phyloP scores from a whole-genome alignment of 139 green algal species.

The Tetradesmus obliquus region DNA sequence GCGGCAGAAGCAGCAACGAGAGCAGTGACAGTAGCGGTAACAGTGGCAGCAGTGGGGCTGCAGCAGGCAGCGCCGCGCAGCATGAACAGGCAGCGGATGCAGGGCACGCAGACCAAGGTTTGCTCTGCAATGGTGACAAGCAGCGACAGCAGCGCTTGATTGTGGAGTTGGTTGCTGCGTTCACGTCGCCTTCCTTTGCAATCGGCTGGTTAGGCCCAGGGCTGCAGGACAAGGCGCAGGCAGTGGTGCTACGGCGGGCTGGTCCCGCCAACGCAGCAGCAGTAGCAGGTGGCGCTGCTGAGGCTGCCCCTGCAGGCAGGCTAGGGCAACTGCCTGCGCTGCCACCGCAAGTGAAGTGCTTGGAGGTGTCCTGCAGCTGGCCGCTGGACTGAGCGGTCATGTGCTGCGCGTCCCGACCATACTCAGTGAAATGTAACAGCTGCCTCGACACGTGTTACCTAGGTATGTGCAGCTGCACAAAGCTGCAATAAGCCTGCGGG shows the following conservation, averaged over 20 bases:
- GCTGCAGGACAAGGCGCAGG: not conserved
- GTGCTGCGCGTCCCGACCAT: too few species aligned
- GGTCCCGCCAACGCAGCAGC: not conserved
- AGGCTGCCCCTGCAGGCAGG: not conserved
- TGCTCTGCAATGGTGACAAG: not conserved
- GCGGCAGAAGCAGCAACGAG: not conserved
- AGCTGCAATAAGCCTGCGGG: too few species aligned
- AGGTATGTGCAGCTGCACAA: too few species aligned
- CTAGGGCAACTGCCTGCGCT: not conserved
- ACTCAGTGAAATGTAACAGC: too few species aligned
- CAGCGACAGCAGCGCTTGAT: not conserved
- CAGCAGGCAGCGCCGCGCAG: not conserved
- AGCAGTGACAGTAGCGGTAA: not conserved
- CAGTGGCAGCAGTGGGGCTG: not conserved
- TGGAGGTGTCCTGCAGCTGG: constrained; percentile 4
- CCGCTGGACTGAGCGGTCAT: not conserved
- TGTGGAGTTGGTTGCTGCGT: constrained; percentile 61
- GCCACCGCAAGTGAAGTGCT: not conserved
- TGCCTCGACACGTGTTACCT: too few species aligned
- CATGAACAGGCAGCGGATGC: not conserved
- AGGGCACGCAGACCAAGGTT: not conserved
- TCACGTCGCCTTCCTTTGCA: constrained; percentile 67
- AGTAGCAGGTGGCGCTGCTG: not conserved
- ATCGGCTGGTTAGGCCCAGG: constrained; percentile 44
- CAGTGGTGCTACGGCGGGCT: not conserved